A percentile compares a stretch with the other conserved stretches of the same genome.
Evolutionary conservation across 1,284 basidiomycete genomes (phyloP).

Genomic region (Ganoderma sinense): DNA sequence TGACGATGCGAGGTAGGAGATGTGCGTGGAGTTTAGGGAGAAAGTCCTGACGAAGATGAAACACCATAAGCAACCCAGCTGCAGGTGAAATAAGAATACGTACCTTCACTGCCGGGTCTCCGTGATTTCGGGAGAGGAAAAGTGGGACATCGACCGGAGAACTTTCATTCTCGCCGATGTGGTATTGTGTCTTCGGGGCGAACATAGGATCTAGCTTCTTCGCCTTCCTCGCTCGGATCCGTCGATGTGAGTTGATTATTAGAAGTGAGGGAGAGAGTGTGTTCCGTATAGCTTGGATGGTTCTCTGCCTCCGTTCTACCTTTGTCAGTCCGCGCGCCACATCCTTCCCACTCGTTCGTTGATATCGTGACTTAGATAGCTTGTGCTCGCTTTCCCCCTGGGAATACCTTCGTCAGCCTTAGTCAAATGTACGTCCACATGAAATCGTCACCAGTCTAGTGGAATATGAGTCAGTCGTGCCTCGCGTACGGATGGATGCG

Average conservation of each 20-base stretch:
- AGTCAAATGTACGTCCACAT: background rate
- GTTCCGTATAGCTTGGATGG: background rate
- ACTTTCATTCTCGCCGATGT: background rate
- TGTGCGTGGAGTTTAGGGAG: background rate
- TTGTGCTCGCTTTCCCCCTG: constrained; percentile 16
- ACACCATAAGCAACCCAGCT: background rate
- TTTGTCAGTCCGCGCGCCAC: background rate
- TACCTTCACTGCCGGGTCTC: background rate
- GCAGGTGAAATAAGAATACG: background rate
- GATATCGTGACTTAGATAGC: background rate
- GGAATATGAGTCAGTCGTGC: constrained; percentile 22
- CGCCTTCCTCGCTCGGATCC: background rate
- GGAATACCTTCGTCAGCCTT: constrained; percentile 26
- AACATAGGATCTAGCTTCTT: background rate
- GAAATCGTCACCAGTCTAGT: background rate
- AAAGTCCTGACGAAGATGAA: background rate
- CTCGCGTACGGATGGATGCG: constrained; percentile 23
- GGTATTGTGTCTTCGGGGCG: background rate
- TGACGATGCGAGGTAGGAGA: background rate
- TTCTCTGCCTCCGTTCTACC: constrained; percentile 4
- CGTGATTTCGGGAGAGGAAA: background rate
- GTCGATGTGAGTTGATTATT: background rate
- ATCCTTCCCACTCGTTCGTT: constrained; percentile 3
- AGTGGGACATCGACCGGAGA: background rate
- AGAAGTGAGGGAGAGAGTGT: background rate